Percentiles rank a stretch among this genome's conserved stretches.
Conservation (phyloP, 2,329 filamentous ascomycete genomes). For the Pezicula radicicola region DNA sequence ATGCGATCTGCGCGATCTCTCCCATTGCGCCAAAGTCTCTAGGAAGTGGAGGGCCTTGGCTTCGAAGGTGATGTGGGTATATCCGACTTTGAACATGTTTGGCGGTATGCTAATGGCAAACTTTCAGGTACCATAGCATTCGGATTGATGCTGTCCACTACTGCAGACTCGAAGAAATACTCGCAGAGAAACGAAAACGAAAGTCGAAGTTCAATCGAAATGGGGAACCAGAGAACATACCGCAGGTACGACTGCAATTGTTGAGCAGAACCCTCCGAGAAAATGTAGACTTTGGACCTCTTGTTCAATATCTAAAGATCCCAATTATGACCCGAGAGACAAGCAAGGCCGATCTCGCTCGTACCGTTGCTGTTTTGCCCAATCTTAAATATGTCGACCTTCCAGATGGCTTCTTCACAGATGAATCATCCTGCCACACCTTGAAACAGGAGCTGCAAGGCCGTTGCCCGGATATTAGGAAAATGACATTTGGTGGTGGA, state of each 20-base stretch:
- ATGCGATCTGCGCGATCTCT: constrained; percentile 86
- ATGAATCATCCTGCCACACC: constrained; percentile 71
- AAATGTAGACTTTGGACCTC: constrained; percentile 63
- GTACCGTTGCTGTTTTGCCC: constrained; percentile 79
- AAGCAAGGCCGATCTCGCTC: constrained; percentile 77
- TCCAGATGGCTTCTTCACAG: constrained; percentile 81
- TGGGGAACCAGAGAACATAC: constrained; percentile 76
- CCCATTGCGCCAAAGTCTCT: constrained; percentile 73
- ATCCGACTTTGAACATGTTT: neutral
- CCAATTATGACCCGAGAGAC: constrained; percentile 92
- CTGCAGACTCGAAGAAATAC: constrained; percentile 79
- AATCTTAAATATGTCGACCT: constrained; percentile 88
- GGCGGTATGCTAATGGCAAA: constrained; percentile 3
- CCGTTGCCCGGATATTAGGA: constrained; percentile 77
- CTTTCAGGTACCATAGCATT: constrained; percentile 74
- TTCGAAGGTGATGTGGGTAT: constrained; percentile 57
- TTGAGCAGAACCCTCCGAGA: constrained; percentile 81
- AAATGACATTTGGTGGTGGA: constrained; percentile 82
- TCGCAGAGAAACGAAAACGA: constrained; percentile 76
- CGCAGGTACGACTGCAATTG: constrained; percentile 71
- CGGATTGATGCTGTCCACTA: constrained; percentile 95
- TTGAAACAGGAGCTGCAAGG: constrained; percentile 82
- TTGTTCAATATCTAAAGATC: constrained; percentile 78
- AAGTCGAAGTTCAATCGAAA: constrained; percentile 72
- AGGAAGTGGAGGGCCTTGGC: constrained; percentile 64